Conservation (phyloP, 371 early-diverging fungal species). For the Neoconidiobolus thromboides region DNA sequence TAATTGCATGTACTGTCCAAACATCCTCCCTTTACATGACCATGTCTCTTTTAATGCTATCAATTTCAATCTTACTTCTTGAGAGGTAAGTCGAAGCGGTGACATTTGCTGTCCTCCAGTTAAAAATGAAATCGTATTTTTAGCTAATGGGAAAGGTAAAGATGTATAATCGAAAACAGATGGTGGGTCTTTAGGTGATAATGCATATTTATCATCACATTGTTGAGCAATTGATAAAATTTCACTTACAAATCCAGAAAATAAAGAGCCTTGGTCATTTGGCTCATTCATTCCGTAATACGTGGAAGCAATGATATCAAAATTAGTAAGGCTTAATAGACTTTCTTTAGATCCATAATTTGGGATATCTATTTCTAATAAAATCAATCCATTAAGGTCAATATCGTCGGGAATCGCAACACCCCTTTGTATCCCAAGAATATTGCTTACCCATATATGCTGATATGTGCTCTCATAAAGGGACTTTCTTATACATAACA, state of each 20-base stretch:
- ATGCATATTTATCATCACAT: background rate
- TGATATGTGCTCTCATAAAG: constrained; percentile 11
- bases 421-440: constrained; percentile 9
- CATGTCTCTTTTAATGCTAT: constrained; percentile 2
- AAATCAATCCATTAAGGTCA: background rate
- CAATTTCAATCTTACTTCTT: background rate
- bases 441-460: constrained; percentile 9
- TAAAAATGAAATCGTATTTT: background rate
- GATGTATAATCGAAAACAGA: background rate
- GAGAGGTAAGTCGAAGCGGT: background rate
- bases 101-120: background rate
- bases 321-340: background rate
- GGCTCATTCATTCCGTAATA: background rate
- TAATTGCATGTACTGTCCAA: background rate
- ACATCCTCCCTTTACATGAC: constrained; percentile 3
- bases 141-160: background rate
- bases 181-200: background rate
- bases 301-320: background rate
- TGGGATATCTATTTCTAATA: background rate
- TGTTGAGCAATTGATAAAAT: background rate
- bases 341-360: no score
- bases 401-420: constrained; percentile 9
- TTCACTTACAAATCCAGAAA: background rate
- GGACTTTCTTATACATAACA: constrained; percentile 5
- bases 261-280: background rate